Percentiles rank a stretch among this genome's conserved stretches.
Evolutionary conservation across 805 yeast species (phyloP).

Genomic region (Yamadazyma nakazawae): DNA sequence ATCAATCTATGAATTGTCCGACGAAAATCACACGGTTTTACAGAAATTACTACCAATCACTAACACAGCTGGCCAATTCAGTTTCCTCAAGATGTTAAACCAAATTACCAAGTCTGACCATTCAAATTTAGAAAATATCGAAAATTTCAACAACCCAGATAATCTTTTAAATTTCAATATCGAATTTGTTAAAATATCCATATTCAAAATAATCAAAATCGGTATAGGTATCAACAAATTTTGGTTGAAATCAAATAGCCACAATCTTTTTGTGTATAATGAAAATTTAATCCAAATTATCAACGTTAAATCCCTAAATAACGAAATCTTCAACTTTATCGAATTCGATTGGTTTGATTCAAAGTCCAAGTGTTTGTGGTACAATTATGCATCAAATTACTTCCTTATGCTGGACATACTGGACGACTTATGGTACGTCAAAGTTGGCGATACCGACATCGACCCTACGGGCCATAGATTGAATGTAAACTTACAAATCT

Average conservation of each 20-base stretch:
- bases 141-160: conserved; percentile 34
- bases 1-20: conserved; percentile 32
- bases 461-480: conserved; percentile 17
- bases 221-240: conserved; percentile 27
- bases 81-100: conserved; percentile 27
- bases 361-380: conserved; percentile 22
- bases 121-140: conserved; percentile 32
- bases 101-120: conserved; percentile 28
- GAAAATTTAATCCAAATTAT: conserved; percentile 29
- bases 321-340: conserved; percentile 22
- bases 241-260: conserved; percentile 41
- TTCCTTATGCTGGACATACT: conserved; percentile 19
- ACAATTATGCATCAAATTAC: conserved; percentile 9
- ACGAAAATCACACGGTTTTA: conserved; percentile 18
- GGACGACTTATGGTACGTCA: conserved; percentile 20
- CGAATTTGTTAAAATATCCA: conserved; percentile 25
- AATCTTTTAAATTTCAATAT: conserved; percentile 25
- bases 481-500: conserved; percentile 3
- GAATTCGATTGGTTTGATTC: conserved; percentile 29
- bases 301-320: conserved; percentile 30
- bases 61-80: conserved; percentile 21
- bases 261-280: conserved; percentile 32
- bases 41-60: conserved; percentile 37
- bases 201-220: conserved; percentile 33
- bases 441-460: conserved; percentile 10